Evolutionary conservation across 805 yeast genomes (phyloP), one percentile per base, ranked within the genome.

Genomic region (Wickerhamomyces canadensis): DNA sequence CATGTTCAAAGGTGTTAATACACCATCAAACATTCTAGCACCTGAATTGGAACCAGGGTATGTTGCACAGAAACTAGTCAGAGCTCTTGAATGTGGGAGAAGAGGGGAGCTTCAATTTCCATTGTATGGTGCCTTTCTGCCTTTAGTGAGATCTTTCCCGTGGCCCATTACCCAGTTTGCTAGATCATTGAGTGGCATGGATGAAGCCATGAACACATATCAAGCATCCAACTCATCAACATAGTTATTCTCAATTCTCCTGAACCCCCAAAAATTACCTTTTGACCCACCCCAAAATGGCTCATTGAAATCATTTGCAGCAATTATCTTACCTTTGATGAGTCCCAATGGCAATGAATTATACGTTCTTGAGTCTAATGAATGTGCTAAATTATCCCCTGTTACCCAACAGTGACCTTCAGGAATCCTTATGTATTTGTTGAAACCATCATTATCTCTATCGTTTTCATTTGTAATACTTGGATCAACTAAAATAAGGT

Each of bases 351-450:
- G 98, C 25, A 93, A 64, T n/a, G 81, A 86, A 27, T 89, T 84
- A 55, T 93, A 93, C 0, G 86, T 76, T 47, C 98, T 67, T 5
- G 96, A 86, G 52, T 93, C 99, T 33, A 89, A 64, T 16, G 96
- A 85, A 47, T 81, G 87, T 19, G 86, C 73, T 40, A 91, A 61
- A 54, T 93, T 93, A 54, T 93, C 99, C 2, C 99, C 99, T 0
- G 97, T 87, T 4, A 89, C 81, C 98, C 98, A 93, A 33, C 86
- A 84, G 60, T 93, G 98, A 3, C 98, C 98, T 47, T 80, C 76
- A 1, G 98, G 98, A 0, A 93, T 89, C 38, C 65, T 68, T 8
- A 91, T 78, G 57, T 68, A 86, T 39, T 75, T 72, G 32, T 62
- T 44, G 34, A 56, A 59, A 15, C 51, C 58, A 19, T 46, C 43